A percentile compares a stretch with the other conserved stretches of the same genome.
These are phyloP conservation scores for Senna tora DNA, from an alignment of 306 rosid species.

Conservation along the genomic window DNA sequence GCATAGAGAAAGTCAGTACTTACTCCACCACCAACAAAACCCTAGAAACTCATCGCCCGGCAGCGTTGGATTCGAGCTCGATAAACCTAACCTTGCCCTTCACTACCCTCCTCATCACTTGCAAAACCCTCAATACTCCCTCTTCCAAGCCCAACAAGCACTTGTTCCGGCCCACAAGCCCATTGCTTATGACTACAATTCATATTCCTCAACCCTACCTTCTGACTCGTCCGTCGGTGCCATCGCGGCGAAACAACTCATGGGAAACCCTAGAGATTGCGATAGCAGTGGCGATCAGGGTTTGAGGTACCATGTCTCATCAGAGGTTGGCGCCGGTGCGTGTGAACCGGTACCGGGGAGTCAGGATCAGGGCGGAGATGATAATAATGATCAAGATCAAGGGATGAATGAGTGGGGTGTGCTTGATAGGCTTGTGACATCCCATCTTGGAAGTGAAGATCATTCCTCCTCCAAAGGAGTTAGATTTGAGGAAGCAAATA, in stretches of 20 bases:
- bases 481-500: constrained; percentile 53
- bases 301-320: constrained; percentile 56
- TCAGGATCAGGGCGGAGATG: constrained; percentile 26
- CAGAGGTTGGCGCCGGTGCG: constrained; percentile 54
- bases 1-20: constrained; percentile 63
- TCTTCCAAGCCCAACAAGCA: constrained; percentile 59
- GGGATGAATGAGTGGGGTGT: constrained; percentile 77
- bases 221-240: constrained; percentile 42
- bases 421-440: constrained; percentile 75
- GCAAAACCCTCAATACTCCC: constrained; percentile 56
- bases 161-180: constrained; percentile 47
- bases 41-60: constrained; percentile 29
- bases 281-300: constrained; percentile 61
- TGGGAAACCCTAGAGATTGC: constrained; percentile 69
- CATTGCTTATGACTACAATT: constrained; percentile 39
- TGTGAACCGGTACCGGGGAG: constrained; percentile 47
- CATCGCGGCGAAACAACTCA: constrained; percentile 64
- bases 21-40: constrained; percentile 55
- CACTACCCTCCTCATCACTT: constrained; percentile 47
- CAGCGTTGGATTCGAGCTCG: constrained; percentile 54
- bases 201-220: constrained; percentile 43
- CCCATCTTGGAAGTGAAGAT: constrained; percentile 67
- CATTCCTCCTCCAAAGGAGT: constrained; percentile 48
- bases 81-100: constrained; percentile 57
- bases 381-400: constrained; percentile 19